A percentile compares a stretch with the other conserved stretches of the same genome.
Conservation (phyloP, 352 stramenopile species). For the Pythium aquatile region DNA sequence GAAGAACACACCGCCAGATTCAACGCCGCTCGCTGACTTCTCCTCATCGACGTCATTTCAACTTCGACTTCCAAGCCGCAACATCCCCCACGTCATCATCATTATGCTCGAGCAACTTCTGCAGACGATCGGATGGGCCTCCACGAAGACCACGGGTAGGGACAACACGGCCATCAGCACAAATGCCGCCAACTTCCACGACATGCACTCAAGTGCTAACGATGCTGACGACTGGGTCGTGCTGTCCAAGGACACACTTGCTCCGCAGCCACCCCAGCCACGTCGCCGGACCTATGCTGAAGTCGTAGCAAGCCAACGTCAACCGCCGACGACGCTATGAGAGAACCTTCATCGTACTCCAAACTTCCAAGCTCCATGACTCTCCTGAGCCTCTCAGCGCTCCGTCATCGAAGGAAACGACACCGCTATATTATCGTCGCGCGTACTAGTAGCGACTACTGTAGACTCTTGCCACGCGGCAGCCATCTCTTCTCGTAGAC, state of each 20-base stretch:
- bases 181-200: not conserved
- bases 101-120: constrained; percentile 25
- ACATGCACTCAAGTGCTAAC: not conserved
- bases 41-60: not conserved
- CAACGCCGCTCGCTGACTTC: not conserved
- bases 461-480: not conserved
- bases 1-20: constrained; percentile 6
- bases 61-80: not conserved
- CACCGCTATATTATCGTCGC: not conserved
- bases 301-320: constrained; percentile 24
- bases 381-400: not conserved
- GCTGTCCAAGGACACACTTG: constrained; percentile 6
- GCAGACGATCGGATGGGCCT: constrained; percentile 20
- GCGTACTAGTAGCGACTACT: too few species aligned
- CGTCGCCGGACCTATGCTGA: constrained; percentile 34
- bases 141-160: not conserved
- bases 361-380: not conserved
- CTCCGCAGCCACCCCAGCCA: constrained; percentile 4
- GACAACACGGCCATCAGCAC: not conserved
- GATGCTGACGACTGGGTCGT: constrained; percentile 24
- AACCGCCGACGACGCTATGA: not conserved
- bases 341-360: not conserved
- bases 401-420: not conserved
- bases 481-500: not conserved
- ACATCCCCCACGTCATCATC: not conserved